A percentile compares a stretch with the other conserved stretches of the same genome.
Evolutionary conservation across 2,329 filamentous ascomycete species (phyloP).

Genomic region (Cercospora brassicicola): DNA sequence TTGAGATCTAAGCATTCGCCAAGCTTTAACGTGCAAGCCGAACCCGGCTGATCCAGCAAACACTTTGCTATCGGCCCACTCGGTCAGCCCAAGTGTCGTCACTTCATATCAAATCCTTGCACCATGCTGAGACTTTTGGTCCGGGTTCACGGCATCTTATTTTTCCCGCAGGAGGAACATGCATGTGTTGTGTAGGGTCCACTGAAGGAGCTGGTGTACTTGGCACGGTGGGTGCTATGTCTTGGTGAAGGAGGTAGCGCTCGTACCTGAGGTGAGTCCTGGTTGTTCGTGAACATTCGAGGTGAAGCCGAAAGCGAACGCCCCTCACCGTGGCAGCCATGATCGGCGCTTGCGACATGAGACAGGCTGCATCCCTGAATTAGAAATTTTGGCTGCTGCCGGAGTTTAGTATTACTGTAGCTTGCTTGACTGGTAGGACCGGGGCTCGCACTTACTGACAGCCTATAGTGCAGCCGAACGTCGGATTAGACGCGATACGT

Average conservation of each 20-base stretch:
- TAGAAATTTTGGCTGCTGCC: not conserved
- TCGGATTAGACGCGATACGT: not conserved
- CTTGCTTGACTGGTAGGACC: not conserved
- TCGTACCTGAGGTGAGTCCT: not conserved
- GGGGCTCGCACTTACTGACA: not conserved
- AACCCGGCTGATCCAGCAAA: not conserved
- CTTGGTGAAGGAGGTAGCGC: not conserved
- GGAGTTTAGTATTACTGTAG: not conserved
- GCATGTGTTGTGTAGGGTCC: not conserved
- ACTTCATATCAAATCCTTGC: constrained; percentile 1
- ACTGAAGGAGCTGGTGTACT: not conserved
- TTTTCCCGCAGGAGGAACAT: not conserved
- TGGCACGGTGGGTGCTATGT: not conserved
- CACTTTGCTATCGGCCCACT: not conserved
- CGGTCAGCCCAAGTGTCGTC: not conserved
- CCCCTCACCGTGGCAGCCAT: not conserved
- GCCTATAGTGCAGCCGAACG: not conserved
- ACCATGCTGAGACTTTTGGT: not conserved
- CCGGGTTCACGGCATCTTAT: not conserved
- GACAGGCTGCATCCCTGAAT: not conserved
- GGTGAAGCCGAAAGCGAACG: not conserved
- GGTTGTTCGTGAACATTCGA: not conserved
- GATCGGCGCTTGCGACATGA: constrained; percentile 1
- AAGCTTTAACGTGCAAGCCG: not conserved
- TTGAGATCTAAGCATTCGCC: not conserved